Conservation (phyloP, 2,329 filamentous ascomycete species). For the Fusarium sulawesiense region DNA sequence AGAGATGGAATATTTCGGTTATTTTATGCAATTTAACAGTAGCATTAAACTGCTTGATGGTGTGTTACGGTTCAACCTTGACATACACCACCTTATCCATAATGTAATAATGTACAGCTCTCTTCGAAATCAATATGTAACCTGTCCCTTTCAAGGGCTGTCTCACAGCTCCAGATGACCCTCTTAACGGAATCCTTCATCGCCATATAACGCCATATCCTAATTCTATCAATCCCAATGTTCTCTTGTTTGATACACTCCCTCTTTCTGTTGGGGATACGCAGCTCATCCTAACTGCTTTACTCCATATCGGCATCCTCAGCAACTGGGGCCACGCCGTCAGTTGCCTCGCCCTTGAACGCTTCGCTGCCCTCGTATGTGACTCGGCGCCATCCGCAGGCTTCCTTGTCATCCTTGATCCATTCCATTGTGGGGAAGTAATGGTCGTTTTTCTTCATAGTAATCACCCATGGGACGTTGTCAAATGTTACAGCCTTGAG, state of each 20-base stretch:
- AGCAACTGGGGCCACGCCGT: slow-evolving; percentile 58
- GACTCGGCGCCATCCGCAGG: slow-evolving; percentile 71
- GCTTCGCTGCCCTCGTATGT: slow-evolving; percentile 69
- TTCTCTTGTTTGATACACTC: slow-evolving; percentile 27
- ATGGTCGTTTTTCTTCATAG: slow-evolving; percentile 99
- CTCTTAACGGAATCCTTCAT: slow-evolving; percentile 49
- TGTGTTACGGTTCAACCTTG: not conserved
- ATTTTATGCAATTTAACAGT: not conserved
- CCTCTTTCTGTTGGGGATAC: slow-evolving; percentile 11
- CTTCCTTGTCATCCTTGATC: slow-evolving; percentile 70
- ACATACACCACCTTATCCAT: slow-evolving; percentile 4
- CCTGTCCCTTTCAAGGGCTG: slow-evolving; percentile 20
- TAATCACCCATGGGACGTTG: slow-evolving; percentile 98
- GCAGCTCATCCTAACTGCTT: slow-evolving; percentile 5
- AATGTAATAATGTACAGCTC: slow-evolving; percentile 20
- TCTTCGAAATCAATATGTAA: slow-evolving; percentile 15
- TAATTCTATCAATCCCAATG: slow-evolving; percentile 29
- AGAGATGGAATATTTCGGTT: not conserved
- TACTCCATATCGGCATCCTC: slow-evolving; percentile 60
- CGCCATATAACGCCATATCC: slow-evolving; percentile 52
- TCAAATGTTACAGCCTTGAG: slow-evolving; percentile 98
- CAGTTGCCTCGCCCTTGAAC: slow-evolving; percentile 65
- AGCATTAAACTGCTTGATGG: not conserved
- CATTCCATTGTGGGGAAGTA: slow-evolving; percentile 83
- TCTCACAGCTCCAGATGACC: slow-evolving; percentile 51